A percentile compares a stretch with the other conserved stretches of the same genome.
Conservation (phyloP, 495 filamentous ascomycete genomes). For the Neurospora sp. region DNA sequence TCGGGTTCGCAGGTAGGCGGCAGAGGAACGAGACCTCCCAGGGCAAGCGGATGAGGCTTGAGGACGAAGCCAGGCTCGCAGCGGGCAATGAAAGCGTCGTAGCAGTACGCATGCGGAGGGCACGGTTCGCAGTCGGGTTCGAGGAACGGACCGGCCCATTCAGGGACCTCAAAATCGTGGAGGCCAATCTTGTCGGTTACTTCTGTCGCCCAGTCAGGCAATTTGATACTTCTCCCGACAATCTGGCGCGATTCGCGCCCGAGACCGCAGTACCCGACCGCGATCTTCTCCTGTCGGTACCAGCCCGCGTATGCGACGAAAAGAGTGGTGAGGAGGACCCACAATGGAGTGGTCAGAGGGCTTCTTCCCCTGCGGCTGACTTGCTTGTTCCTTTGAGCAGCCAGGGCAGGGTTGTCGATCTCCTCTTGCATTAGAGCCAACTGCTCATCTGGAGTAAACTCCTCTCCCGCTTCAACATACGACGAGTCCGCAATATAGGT, state of each 20-base stretch:
- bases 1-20: conserved; percentile 93
- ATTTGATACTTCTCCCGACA: conserved; percentile 32
- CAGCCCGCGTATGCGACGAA: conserved; percentile 64
- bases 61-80: conserved; percentile 86
- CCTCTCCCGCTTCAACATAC: conserved; percentile 60
- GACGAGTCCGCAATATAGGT: neutral
- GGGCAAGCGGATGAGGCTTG: conserved; percentile 69
- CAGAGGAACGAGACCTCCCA: conserved; percentile 72
- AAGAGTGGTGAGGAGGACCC: conserved; percentile 54
- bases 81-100: conserved; percentile 56
- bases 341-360: conserved; percentile 42
- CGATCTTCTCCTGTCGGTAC: conserved; percentile 89
- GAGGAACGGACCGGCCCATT: conserved; percentile 53
- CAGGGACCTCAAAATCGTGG: conserved; percentile 40
- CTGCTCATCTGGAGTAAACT: conserved; percentile 88
- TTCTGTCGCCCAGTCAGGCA: conserved; percentile 32
- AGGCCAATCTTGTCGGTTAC: conserved; percentile 32
- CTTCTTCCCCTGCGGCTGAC: conserved; percentile 10
- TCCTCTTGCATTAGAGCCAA: conserved; percentile 59
- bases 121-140: conserved; percentile 87
- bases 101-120: conserved; percentile 85
- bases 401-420: conserved; percentile 23
- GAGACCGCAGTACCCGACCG: conserved; percentile 88
- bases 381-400: conserved; percentile 14
- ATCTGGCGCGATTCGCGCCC: conserved; percentile 47